Percentiles rank a stretch among this genome's conserved stretches.
Conservation (phyloP, 164 flowering plant genomes). For the Piper longum region DNA sequence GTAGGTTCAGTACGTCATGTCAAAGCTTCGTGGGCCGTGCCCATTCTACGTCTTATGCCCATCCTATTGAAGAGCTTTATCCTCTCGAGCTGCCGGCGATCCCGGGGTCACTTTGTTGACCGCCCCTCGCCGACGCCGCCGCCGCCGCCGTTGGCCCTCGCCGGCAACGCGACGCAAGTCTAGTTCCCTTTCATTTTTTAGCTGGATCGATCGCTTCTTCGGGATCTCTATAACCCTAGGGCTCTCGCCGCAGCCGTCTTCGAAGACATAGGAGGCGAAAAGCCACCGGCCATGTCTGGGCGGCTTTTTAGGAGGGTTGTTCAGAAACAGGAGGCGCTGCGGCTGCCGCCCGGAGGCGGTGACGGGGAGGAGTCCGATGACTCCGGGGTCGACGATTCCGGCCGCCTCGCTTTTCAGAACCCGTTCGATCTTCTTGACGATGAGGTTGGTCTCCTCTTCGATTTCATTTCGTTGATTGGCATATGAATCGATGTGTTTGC, state of each 20-base stretch:
- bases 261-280: neutral
- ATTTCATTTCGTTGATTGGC: neutral
- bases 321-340: slow-evolving; percentile 27
- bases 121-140: neutral
- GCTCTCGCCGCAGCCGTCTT: neutral
- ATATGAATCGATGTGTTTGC: neutral
- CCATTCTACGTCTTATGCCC: too few species aligned
- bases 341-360: slow-evolving; percentile 4
- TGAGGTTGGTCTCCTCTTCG: slow-evolving; percentile 6
- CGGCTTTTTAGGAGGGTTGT: slow-evolving; percentile 29
- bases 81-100: too few species aligned
- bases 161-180: neutral
- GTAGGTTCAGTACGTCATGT: too few species aligned
- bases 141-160: neutral
- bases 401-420: slow-evolving; percentile 17
- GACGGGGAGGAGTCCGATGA: slow-evolving; percentile 12
- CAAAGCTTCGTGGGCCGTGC: too few species aligned
- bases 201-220: neutral
- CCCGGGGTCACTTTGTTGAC: too few species aligned
- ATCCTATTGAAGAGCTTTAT: too few species aligned
- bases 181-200: neutral
- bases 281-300: slow-evolving; percentile 16
- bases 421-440: slow-evolving; percentile 35
- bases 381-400: slow-evolving; percentile 11
- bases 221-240: neutral